Conservation (phyloP, 495 filamentous ascomycete species). For the Aspergillus ostianus region DNA sequence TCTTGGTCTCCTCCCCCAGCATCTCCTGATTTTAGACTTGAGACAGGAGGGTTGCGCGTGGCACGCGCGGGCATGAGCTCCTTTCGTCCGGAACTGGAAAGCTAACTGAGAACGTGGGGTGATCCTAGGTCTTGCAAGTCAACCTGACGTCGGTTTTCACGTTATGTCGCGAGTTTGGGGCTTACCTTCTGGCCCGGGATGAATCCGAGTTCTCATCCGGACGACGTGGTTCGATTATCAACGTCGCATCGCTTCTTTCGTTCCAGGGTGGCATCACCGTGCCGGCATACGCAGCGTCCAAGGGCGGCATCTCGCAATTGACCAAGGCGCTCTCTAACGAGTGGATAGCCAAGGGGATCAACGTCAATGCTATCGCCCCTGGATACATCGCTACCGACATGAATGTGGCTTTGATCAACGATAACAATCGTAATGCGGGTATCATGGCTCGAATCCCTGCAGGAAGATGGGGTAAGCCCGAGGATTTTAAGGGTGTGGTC, state of each 20-base stretch:
- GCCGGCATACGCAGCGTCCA: conserved; percentile 86
- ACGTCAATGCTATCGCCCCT: conserved; percentile 77
- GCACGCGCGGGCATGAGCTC: not conserved
- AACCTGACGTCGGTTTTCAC: conserved; percentile 84
- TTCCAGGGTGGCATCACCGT: conserved; percentile 93
- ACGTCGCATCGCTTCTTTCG: conserved; percentile 77
- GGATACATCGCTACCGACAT: conserved; percentile 89
- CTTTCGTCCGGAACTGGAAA: not conserved
- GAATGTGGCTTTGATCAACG: conserved; percentile 79
- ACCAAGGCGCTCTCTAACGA: conserved; percentile 89
- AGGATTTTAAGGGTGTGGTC: conserved; percentile 84
- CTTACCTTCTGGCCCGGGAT: conserved; percentile 70
- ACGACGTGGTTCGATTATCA: conserved; percentile 76
- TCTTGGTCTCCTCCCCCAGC: conserved; percentile 1
- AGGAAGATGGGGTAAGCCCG: conserved; percentile 80
- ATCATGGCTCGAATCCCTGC: conserved; percentile 84
- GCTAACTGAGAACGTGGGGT: conserved; percentile 5
- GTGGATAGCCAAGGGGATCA: conserved; percentile 76
- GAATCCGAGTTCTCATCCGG: conserved; percentile 50
- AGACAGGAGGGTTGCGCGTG: not conserved
- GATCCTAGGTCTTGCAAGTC: conserved; percentile 66
- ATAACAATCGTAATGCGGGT: conserved; percentile 62
- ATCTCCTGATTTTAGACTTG: not conserved
- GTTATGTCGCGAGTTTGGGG: conserved; percentile 78
- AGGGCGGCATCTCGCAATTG: conserved; percentile 81